Conservation (phyloP, 2,329 filamentous ascomycete species). For the Zalaria sp. region DNA sequence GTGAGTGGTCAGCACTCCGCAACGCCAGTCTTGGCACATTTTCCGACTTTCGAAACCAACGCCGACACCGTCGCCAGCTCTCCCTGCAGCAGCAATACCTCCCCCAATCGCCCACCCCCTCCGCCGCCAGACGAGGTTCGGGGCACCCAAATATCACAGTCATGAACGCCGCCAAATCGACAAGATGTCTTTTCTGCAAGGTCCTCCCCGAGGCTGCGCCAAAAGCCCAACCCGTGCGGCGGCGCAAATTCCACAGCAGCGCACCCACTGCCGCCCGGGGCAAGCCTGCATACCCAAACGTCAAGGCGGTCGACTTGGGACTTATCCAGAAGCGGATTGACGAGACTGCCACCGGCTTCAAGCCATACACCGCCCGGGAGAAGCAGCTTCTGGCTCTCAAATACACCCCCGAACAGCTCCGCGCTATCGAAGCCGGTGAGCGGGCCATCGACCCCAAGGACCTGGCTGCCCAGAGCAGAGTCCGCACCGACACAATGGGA, state of each 20-base stretch:
- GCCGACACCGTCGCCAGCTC: too few relatives aligned
- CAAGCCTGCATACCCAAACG: constrained; percentile 26
- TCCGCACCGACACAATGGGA: constrained; percentile 56
- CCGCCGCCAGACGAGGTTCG: too few relatives aligned
- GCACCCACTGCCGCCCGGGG: constrained; percentile 22
- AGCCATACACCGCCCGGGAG: constrained; percentile 54
- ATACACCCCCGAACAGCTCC: constrained; percentile 71
- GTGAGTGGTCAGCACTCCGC: neutral
- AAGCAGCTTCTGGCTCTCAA: constrained; percentile 45
- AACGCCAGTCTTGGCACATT: neutral
- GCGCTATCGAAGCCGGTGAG: constrained; percentile 70
- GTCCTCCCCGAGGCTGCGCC: constrained; percentile 12
- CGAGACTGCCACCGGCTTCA: constrained; percentile 30
- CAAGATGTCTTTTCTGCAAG: constrained; percentile 26
- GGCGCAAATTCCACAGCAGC: constrained; percentile 27
- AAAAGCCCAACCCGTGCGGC: constrained; percentile 7
- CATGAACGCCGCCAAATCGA: constrained; percentile 15
- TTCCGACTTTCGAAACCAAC: too few relatives aligned
- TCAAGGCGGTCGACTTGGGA: constrained; percentile 26
- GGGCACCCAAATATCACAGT: too few relatives aligned
- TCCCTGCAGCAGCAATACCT: too few relatives aligned
- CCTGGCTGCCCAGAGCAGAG: constrained; percentile 55
- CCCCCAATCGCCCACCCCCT: too few relatives aligned
- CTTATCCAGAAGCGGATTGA: constrained; percentile 8
- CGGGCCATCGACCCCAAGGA: constrained; percentile 60